Evolutionary conservation across 768 basidiomycete species (phyloP).

Genomic region (Peribolospora baueri): DNA sequence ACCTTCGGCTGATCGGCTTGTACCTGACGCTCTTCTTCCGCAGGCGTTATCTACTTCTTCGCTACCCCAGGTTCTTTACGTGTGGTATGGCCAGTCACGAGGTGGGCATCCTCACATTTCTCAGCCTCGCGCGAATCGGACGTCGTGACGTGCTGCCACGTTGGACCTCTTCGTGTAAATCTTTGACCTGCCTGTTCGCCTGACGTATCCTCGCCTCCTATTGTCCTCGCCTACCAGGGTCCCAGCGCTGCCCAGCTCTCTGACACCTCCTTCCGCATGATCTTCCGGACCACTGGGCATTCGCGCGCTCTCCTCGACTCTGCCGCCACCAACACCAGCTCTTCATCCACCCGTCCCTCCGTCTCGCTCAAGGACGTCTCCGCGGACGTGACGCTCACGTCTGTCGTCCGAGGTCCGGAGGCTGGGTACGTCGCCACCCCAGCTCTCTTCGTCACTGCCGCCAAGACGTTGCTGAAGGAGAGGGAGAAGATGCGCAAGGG

Average conservation of each 20-base stretch:
- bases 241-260: not conserved
- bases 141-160: not conserved
- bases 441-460: not conserved
- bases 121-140: not conserved
- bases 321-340: not conserved
- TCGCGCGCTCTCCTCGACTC: not conserved
- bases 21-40: slow-evolving; percentile 1
- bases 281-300: not conserved
- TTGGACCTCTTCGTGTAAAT: slow-evolving; percentile 1
- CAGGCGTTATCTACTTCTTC: not conserved
- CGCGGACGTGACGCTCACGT: not conserved
- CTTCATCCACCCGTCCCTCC: not conserved
- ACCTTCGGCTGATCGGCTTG: not conserved
- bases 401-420: slow-evolving; percentile 2
- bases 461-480: not conserved
- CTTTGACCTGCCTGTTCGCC: not conserved
- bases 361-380: not conserved
- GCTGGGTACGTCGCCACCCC: slow-evolving; percentile 5
- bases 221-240: not conserved
- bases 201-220: not conserved
- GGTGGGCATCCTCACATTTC: not conserved
- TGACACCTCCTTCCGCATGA: too few relatives aligned
- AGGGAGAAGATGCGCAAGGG: not conserved
- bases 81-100: slow-evolving; percentile 1
- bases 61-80: slow-evolving; percentile 2